These are phyloP conservation scores for Rhizophora apiculata DNA, from an alignment of 345 rosid genomes.

Conservation along the genomic window DNA sequence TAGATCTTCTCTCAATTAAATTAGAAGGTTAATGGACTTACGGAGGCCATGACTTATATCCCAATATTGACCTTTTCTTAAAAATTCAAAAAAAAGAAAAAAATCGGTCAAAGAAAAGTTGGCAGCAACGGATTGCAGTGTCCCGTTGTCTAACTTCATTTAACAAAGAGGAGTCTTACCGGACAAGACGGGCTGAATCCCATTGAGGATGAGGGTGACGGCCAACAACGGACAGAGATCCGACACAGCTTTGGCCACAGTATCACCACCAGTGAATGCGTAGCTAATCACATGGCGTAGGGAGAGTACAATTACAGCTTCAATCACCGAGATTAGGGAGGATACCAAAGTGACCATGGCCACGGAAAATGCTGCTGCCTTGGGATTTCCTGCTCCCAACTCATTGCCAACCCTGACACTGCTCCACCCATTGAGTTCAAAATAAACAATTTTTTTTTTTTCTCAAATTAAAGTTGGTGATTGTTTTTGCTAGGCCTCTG, in stretches of 20 bases:
- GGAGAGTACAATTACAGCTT: slow-evolving; percentile 26
- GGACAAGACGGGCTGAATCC: slow-evolving; percentile 43
- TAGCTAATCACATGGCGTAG: slow-evolving; percentile 43
- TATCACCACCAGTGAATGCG: slow-evolving; percentile 37
- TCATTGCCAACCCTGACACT: slow-evolving; percentile 48
- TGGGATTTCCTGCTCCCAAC: slow-evolving; percentile 43
- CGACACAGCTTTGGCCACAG: slow-evolving; percentile 38
- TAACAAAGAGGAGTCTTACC: slow-evolving; percentile 17
- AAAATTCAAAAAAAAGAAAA: too few species aligned
- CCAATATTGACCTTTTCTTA: too few species aligned
- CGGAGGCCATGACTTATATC: too few species aligned
- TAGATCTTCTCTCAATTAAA: too few species aligned
- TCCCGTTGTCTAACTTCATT: too few species aligned
- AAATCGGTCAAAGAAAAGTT: too few species aligned
- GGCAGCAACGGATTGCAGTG: too few species aligned
- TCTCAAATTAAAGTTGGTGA: too few species aligned
- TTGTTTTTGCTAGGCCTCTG: background rate
- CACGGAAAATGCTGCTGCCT: slow-evolving; percentile 37
- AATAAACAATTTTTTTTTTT: too few species aligned
- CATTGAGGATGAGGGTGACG: slow-evolving; percentile 35
- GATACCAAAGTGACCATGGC: slow-evolving; percentile 31
- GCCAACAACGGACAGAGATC: slow-evolving; percentile 42
- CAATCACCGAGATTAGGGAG: slow-evolving; percentile 25
- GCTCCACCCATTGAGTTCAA: background rate
- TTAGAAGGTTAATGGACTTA: too few species aligned